Percentiles rank a stretch among this genome's conserved stretches.
Conservation (phyloP, 345 rosid species). For the Isatis tinctoria region DNA sequence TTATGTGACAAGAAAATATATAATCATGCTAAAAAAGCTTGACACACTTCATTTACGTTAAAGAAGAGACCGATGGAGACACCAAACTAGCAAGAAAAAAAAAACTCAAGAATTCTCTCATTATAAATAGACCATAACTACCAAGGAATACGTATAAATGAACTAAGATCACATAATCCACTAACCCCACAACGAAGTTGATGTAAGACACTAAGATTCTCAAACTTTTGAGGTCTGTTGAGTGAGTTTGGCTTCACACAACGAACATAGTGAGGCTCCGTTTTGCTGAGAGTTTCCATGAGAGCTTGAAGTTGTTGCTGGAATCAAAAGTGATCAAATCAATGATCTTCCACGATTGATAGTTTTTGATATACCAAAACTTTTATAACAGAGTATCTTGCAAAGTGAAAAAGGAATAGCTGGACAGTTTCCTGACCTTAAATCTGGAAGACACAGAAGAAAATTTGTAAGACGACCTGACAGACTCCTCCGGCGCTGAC, state of each 20-base stretch:
- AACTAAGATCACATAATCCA: conserved; percentile 21
- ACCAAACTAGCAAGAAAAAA: conserved; percentile 7
- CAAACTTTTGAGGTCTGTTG: conserved; percentile 85
- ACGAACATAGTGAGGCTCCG: conserved; percentile 97
- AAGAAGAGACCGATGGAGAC: conserved; percentile 1
- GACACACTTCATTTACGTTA: not conserved
- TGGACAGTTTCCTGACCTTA: conserved; percentile 51
- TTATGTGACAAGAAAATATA: conserved; percentile 5
- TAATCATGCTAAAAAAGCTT: not conserved
- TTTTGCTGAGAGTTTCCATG: conserved; percentile 89
- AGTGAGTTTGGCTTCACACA: conserved; percentile 97
- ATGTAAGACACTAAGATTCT: conserved; percentile 78
- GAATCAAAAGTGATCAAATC: conserved; percentile 23
- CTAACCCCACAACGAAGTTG: conserved; percentile 98
- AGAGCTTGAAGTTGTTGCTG: conserved; percentile 99
- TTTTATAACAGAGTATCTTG: not conserved
- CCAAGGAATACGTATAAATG: conserved; percentile 10
- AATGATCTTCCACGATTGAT: not conserved
- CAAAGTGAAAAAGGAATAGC: not conserved
- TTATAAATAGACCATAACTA: not conserved
- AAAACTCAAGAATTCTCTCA: not conserved
- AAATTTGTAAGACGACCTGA: conserved; percentile 94
- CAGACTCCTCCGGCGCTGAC: conserved; percentile 56
- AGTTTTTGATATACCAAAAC: conserved; percentile 6
- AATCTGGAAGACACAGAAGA: conserved; percentile 96